Evolutionary conservation across 192 early-diverging fungal genomes (phyloP), one percentile per base, ranked within the genome.

Genomic region (Podila clonocystis): DNA sequence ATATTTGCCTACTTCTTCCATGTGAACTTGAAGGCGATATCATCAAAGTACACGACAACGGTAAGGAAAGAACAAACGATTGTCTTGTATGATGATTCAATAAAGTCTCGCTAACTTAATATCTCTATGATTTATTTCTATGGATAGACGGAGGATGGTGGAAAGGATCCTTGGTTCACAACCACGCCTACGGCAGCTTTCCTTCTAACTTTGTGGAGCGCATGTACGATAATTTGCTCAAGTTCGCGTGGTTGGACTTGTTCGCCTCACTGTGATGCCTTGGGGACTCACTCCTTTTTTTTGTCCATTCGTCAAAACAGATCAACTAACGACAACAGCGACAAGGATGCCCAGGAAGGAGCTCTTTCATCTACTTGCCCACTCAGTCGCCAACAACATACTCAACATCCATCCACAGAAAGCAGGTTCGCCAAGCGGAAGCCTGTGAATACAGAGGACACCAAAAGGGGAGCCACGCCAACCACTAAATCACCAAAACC

Each of bases 151-250:
- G 77, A 24, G 70, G 77, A 31, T 80, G 77, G 77, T 80, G 77
- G 77, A 80, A 68, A 15, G 77, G 77, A 3, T 58, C 77, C 26
- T n/a, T 80, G 38, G 29, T 68, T 9, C 65, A 70, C n/a, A 61
- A 72, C 30, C 26, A 62, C 11, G 50, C 15, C 22, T 61, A 65
- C 9, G 77, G 77, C 9, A 69, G 8, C 24, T 80, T 80, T 29
- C 77, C 77, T 2, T 80, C 70, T 55, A 80, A 80, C 62, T 80
- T 80, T 69, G 77, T 80, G 31, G 67, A 80, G 49, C 20, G 68
- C 31, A 22, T 80, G 77, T 80, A 73, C 24, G 64, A 28, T 7
- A 4, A 30, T n/a, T 1, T 31, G 28, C 26, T 5, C 67, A 28
- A 2, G n/a, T 8, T 58, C 9, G 9, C 38, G 41, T 15, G 3